Conservation (phyloP, 2,329 filamentous ascomycete species). For the Diplocarpon mali region DNA sequence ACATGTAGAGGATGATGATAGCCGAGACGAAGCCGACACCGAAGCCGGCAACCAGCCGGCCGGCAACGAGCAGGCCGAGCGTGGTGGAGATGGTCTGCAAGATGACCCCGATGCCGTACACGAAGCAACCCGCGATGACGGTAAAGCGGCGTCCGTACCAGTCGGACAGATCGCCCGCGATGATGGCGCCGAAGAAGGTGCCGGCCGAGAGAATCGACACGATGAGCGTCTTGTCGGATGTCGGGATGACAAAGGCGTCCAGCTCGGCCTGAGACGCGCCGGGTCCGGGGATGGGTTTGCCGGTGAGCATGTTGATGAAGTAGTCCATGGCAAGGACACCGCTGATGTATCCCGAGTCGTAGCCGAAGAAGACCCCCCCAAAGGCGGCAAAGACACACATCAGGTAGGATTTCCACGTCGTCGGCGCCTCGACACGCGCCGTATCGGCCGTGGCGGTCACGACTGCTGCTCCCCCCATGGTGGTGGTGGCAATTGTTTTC, state of each 20-base stretch:
- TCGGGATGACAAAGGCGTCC: slow-evolving; percentile 34
- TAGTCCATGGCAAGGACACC: slow-evolving; percentile 45
- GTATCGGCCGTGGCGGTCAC: slow-evolving; percentile 34
- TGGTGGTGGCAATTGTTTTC: neutral
- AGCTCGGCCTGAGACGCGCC: slow-evolving; percentile 7
- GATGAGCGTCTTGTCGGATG: slow-evolving; percentile 45
- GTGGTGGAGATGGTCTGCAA: slow-evolving; percentile 23
- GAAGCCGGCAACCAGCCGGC: slow-evolving; percentile 63
- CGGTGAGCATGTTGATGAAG: slow-evolving; percentile 14
- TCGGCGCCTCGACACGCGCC: slow-evolving; percentile 51
- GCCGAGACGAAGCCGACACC: slow-evolving; percentile 74
- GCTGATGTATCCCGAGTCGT: slow-evolving; percentile 67
- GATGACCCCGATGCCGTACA: slow-evolving; percentile 20
- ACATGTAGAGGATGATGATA: slow-evolving; percentile 79
- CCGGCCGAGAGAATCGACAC: slow-evolving; percentile 53
- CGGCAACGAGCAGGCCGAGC: slow-evolving; percentile 44
- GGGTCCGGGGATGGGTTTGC: slow-evolving; percentile 9
- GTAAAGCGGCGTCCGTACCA: slow-evolving; percentile 28
- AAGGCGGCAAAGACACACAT: slow-evolving; percentile 61
- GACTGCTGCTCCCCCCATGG: slow-evolving; percentile 2
- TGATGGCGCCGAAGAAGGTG: slow-evolving; percentile 58
- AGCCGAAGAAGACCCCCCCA: slow-evolving; percentile 47
- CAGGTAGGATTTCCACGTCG: slow-evolving; percentile 57
- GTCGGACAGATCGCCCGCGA: slow-evolving; percentile 31
- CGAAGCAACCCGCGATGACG: slow-evolving; percentile 18